A percentile compares a stretch with the other conserved stretches of the same genome.
These are phyloP conservation scores for Rhodomyrtus psidioides DNA, from an alignment of 441 rosid species.

Conservation along the genomic window DNA sequence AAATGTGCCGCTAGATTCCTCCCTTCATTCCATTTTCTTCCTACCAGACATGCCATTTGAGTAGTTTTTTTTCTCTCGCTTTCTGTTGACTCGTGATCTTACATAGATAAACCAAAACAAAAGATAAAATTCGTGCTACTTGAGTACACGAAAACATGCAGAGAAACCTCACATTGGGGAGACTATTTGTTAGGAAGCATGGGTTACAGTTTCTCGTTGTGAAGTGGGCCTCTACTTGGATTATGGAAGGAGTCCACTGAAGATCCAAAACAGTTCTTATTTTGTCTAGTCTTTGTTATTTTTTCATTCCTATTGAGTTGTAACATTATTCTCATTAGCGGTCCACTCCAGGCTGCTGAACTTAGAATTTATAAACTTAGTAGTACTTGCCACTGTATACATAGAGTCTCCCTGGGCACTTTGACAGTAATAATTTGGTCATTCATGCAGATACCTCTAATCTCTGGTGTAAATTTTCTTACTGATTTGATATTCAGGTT, in stretches of 20 bases:
- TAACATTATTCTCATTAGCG: background rate
- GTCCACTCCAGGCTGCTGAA: background rate
- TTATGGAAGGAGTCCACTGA: background rate
- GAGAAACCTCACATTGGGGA: background rate
- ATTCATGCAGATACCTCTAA: background rate
- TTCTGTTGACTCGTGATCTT: background rate
- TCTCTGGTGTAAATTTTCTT: background rate
- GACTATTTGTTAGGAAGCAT: background rate
- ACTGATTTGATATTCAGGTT: slow-evolving; percentile 31
- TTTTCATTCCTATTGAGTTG: background rate
- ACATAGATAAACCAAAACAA: background rate
- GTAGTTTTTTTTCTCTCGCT: background rate
- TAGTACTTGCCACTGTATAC: background rate
- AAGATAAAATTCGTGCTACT: background rate
- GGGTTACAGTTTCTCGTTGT: background rate
- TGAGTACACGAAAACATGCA: background rate
- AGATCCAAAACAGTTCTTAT: background rate
- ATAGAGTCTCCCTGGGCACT: background rate
- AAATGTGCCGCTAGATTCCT: background rate
- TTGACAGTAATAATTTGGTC: background rate
- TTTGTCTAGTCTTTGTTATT: background rate
- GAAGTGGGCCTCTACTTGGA: background rate
- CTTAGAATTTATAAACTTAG: background rate
- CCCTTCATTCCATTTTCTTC: background rate
- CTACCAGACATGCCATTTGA: background rate